Conservation (phyloP, 2,329 filamentous ascomycete genomes). For the Fusarium paranaense region DNA sequence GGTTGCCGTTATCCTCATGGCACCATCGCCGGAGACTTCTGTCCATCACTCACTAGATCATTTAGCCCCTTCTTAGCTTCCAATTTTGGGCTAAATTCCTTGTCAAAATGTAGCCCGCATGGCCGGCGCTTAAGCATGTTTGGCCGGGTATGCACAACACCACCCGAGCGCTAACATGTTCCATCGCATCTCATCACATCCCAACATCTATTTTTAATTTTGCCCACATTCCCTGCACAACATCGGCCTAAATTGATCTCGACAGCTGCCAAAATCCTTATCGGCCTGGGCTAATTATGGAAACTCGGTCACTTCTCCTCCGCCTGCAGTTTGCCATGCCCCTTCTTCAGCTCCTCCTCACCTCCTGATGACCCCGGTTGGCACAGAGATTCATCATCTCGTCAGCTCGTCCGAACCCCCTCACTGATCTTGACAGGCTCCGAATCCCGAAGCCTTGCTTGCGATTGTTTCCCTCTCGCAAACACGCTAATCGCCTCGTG, state of each 20-base stretch:
- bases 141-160: slow-evolving; percentile 29
- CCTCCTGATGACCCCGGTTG: slow-evolving; percentile 23
- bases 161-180: slow-evolving; percentile 40
- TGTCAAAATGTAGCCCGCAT: slow-evolving; percentile 7
- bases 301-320: slow-evolving; percentile 16
- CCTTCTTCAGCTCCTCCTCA: slow-evolving; percentile 15
- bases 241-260: slow-evolving; percentile 36
- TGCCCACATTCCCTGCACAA: slow-evolving; percentile 38
- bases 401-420: slow-evolving; percentile 28
- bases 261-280: slow-evolving; percentile 22
- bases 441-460: slow-evolving; percentile 28
- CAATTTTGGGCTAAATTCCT: slow-evolving; percentile 45
- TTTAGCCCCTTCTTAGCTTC: slow-evolving; percentile 31
- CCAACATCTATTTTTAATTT: slow-evolving; percentile 52
- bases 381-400: slow-evolving; percentile 11
- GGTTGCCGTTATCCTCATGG: slow-evolving; percentile 3
- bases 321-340: slow-evolving; percentile 18
- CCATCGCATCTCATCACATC: slow-evolving; percentile 40
- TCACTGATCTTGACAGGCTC: slow-evolving; percentile 24
- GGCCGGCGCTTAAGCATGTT: slow-evolving; percentile 42
- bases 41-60: slow-evolving; percentile 15
- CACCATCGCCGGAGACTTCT: slow-evolving; percentile 30
- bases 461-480: neutral
- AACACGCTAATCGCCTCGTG: slow-evolving; percentile 11
- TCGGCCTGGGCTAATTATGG: slow-evolving; percentile 42